A percentile compares a stretch with the other conserved stretches of the same genome.
phyloP scores from a whole-genome alignment of 495 filamentous ascomycete genomes.

The Cenococcum geophilum region DNA sequence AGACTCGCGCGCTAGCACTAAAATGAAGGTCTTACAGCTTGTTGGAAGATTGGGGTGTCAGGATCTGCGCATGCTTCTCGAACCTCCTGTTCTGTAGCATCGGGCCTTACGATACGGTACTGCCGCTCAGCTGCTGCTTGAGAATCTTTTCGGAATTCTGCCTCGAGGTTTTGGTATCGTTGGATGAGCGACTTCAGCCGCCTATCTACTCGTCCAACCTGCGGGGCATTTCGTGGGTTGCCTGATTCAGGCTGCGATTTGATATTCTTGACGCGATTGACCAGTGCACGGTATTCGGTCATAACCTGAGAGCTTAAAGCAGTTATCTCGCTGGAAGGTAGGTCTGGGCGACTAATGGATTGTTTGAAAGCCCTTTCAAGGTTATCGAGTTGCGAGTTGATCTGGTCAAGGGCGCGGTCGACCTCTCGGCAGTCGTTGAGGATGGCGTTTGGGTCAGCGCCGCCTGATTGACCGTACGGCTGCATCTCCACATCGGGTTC shows the following conservation, averaged over 20 bases:
- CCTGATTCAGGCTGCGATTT: slow-evolving; percentile 72
- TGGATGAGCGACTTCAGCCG: slow-evolving; percentile 71
- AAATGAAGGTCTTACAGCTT: slow-evolving; percentile 54
- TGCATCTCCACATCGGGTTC: slow-evolving; percentile 41
- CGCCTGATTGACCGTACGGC: slow-evolving; percentile 27
- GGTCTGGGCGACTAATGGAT: slow-evolving; percentile 26
- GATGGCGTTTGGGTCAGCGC: slow-evolving; percentile 55
- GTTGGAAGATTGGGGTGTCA: slow-evolving; percentile 69
- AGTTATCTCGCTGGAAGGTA: slow-evolving; percentile 47
- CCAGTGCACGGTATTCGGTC: slow-evolving; percentile 67
- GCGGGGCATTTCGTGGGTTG: slow-evolving; percentile 61
- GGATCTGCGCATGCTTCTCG: slow-evolving; percentile 65
- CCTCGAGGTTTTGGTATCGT: slow-evolving; percentile 71
- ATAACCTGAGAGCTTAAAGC: slow-evolving; percentile 63
- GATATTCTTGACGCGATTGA: slow-evolving; percentile 65
- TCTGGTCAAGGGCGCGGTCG: slow-evolving; percentile 65
- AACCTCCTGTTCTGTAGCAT: slow-evolving; percentile 76
- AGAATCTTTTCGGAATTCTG: slow-evolving; percentile 67
- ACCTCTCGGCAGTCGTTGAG: slow-evolving; percentile 78
- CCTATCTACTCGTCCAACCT: slow-evolving; percentile 73
- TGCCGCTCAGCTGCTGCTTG: slow-evolving; percentile 78
- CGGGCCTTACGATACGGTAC: slow-evolving; percentile 80
- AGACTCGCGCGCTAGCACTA: neutral
- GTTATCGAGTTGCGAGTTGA: slow-evolving; percentile 58
- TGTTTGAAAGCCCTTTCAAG: slow-evolving; percentile 45